Percentiles rank a stretch among this genome's conserved stretches.
Evolutionary conservation across 2,329 filamentous ascomycete genomes (phyloP).

Genomic region (Tolypocladium cylindrosporum): DNA sequence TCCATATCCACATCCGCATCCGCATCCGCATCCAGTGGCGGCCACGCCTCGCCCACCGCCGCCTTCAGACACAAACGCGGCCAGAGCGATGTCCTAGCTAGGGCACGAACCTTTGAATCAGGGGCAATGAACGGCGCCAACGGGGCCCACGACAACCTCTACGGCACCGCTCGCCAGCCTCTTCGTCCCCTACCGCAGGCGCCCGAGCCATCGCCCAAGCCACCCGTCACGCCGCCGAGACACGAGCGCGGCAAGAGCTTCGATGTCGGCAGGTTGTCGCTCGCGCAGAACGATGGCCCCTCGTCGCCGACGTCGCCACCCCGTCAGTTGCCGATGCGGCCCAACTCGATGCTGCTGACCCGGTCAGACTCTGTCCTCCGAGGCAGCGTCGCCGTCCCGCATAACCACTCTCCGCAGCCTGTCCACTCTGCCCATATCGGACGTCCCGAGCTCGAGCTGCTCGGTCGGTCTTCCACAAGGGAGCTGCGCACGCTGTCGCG

Average conservation of each 20-base stretch:
- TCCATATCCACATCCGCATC: conserved; percentile 17
- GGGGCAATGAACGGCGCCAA: conserved; percentile 32
- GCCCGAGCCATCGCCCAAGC: conserved; percentile 37
- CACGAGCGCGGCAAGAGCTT: conserved; percentile 55
- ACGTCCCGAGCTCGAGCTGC: conserved; percentile 64
- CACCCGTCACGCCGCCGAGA: conserved; percentile 22
- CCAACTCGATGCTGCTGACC: conserved; percentile 52
- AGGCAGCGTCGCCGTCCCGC: conserved; percentile 20
- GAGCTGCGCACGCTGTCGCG: conserved; percentile 82
- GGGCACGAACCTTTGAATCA: conserved; percentile 37
- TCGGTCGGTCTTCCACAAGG: conserved; percentile 82
- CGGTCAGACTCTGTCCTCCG: conserved; percentile 43
- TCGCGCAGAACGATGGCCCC: conserved; percentile 33
- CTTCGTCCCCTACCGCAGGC: conserved; percentile 64
- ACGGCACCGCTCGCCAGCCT: conserved; percentile 64
- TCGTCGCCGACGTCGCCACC: conserved; percentile 32
- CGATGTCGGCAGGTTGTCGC: conserved; percentile 47
- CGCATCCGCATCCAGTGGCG: conserved; percentile 57
- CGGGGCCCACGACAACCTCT: conserved; percentile 50
- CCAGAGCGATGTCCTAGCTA: conserved; percentile 57
- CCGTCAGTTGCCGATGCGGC: conserved; percentile 33
- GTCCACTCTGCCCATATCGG: conserved; percentile 36
- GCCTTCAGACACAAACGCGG: conserved; percentile 56
- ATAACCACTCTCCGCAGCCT: conserved; percentile 19
- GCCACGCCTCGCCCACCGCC: conserved; percentile 33